Percentiles rank a stretch among this genome's conserved stretches.
These are phyloP conservation scores for Aspergillus versicolor DNA, from an alignment of 2,329 filamentous ascomycete species.

Conservation along the genomic window DNA sequence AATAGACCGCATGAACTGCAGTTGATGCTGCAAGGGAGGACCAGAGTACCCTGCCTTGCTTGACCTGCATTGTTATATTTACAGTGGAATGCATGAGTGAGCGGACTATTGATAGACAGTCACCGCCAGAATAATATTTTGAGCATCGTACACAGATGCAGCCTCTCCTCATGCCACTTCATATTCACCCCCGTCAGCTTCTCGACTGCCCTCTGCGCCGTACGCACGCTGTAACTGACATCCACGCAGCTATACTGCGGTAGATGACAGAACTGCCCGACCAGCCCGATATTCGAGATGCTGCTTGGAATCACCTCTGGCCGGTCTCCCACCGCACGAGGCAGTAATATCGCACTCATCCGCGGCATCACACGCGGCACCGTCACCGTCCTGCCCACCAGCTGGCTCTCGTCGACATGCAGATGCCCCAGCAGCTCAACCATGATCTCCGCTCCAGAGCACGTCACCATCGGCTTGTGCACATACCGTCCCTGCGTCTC, in stretches of 20 bases:
- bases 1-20: too few relatives aligned
- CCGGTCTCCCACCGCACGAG: neutral
- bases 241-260: conserved; percentile 1
- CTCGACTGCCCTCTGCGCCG: neutral
- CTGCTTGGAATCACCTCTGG: neutral
- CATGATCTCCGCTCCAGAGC: conserved; percentile 41
- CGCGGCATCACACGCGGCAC: conserved; percentile 2
- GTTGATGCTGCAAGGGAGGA: too few relatives aligned
- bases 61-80: too few relatives aligned
- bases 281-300: neutral
- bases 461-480: conserved; percentile 41
- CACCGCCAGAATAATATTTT: neutral
- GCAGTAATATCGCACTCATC: neutral
- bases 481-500: conserved; percentile 35
- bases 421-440: conserved; percentile 5
- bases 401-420: neutral
- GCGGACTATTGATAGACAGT: too few relatives aligned
- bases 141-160: neutral
- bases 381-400: neutral
- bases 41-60: too few relatives aligned
- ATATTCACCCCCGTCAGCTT: neutral
- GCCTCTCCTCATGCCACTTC: neutral
- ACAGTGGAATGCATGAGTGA: too few relatives aligned
- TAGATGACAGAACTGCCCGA: neutral
- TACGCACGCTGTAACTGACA: conserved; percentile 1